A percentile compares a stretch with the other conserved stretches of the same genome.
phyloP scores from a whole-genome alignment of 169 alveolate genomes.

The Perkinsus marinus region DNA sequence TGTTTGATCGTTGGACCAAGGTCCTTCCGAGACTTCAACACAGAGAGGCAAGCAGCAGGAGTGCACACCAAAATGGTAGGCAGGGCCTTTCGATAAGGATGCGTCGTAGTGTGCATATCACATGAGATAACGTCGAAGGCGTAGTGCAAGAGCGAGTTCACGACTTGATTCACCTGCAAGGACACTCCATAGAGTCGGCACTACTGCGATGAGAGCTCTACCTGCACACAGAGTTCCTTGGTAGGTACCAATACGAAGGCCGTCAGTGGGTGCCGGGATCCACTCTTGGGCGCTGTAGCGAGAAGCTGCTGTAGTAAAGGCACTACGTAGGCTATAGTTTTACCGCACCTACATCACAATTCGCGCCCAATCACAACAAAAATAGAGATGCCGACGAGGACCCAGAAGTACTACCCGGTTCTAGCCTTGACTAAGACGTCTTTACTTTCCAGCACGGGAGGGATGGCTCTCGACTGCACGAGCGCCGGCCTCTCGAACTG shows the following conservation, averaged over 20 bases:
- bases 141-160: neutral
- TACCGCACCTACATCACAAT: constrained; percentile 7
- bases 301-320: constrained; percentile 28
- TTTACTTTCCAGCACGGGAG: constrained; percentile 16
- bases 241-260: constrained; percentile 32
- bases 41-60: constrained; percentile 15
- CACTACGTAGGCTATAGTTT: constrained; percentile 30
- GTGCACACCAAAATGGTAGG: constrained; percentile 25
- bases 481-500: neutral
- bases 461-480: constrained; percentile 14
- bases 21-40: neutral
- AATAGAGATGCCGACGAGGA: no score
- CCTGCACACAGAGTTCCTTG: constrained; percentile 31
- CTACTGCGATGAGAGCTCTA: no score
- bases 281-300: neutral
- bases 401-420: constrained; percentile 8
- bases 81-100: neutral
- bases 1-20: neutral
- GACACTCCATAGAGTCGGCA: no score
- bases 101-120: neutral
- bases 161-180: neutral
- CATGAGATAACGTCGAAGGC: neutral
- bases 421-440: constrained; percentile 21
- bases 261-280: neutral
- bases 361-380: no score